These are phyloP conservation scores for Fennellomyces sp. DNA, from an alignment of 371 early-diverging fungal genomes.

Conservation along the genomic window DNA sequence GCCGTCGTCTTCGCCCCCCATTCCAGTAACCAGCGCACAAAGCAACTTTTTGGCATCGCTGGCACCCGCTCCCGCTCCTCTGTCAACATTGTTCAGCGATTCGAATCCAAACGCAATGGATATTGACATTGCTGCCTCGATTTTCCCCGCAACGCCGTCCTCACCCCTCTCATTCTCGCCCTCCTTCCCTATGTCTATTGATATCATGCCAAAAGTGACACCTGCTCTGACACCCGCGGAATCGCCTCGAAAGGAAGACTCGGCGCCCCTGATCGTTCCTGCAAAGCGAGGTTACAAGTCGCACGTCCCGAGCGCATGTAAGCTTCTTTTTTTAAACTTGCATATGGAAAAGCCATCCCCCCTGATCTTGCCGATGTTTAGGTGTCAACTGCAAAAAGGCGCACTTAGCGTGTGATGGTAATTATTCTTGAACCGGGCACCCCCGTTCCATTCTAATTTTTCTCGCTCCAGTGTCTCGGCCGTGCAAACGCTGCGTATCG, in stretches of 20 bases:
- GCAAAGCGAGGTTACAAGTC: constrained; percentile 18
- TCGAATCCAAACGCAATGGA: neutral
- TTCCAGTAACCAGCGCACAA: neutral
- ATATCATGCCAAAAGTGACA: neutral
- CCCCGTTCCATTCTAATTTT: neutral
- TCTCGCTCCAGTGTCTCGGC: constrained; percentile 55
- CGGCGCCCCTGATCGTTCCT: neutral
- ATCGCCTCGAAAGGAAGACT: neutral
- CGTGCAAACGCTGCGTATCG: constrained; percentile 76
- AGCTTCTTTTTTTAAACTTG: constrained; percentile 1
- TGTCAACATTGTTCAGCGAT: neutral
- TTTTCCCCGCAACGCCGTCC: neutral
- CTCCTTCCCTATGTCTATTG: neutral
- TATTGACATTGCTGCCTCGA: neutral
- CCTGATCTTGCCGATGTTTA: neutral
- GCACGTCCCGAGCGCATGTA: constrained; percentile 24
- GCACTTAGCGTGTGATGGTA: constrained; percentile 55
- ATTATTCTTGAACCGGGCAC: constrained; percentile 1
- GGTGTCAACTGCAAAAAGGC: constrained; percentile 48
- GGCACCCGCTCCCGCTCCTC: neutral
- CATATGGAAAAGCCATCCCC: no score
- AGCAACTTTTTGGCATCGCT: neutral
- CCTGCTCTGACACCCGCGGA: neutral
- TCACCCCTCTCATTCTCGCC: neutral
- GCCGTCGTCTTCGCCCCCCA: neutral